Percentiles rank a stretch among this genome's conserved stretches.
Evolutionary conservation across 441 rosid genomes (phyloP).

Genomic region (Erodium trifolium): DNA sequence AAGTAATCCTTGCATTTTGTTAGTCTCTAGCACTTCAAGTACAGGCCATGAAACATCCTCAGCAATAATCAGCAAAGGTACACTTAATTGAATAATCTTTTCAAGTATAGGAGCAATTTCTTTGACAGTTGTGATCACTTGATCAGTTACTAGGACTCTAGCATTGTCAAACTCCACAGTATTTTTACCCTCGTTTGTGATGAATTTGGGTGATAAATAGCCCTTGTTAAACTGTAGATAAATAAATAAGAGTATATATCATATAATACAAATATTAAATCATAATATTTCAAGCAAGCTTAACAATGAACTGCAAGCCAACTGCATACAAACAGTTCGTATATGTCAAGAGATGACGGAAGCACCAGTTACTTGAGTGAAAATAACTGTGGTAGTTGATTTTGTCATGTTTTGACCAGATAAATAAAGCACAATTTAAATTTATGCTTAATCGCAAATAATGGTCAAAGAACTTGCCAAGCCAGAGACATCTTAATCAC

Average conservation of each 20-base stretch:
- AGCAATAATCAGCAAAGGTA: slow-evolving; percentile 74
- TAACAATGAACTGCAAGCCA: background rate
- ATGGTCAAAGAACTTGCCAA: slow-evolving; percentile 6
- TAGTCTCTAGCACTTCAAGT: slow-evolving; percentile 58
- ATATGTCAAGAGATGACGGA: background rate
- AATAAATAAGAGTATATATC: slow-evolving; percentile 5
- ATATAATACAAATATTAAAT: background rate
- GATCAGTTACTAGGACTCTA: slow-evolving; percentile 75
- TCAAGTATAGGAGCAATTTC: slow-evolving; percentile 72
- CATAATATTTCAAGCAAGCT: background rate
- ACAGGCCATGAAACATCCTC: slow-evolving; percentile 68
- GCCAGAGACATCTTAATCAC: slow-evolving; percentile 31
- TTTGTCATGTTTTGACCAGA: background rate
- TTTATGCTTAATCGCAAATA: background rate
- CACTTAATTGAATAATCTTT: slow-evolving; percentile 74
- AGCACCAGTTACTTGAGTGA: background rate
- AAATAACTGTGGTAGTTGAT: background rate
- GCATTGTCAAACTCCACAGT: slow-evolving; percentile 74
- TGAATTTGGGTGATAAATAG: slow-evolving; percentile 75
- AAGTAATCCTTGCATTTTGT: slow-evolving; percentile 64
- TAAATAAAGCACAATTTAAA: background rate
- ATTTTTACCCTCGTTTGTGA: slow-evolving; percentile 71
- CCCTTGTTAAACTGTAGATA: slow-evolving; percentile 75
- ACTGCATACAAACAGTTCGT: background rate
- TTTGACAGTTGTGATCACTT: slow-evolving; percentile 53